Evolutionary conservation across 768 basidiomycete species (phyloP).

Genomic region (Russula vinacea): DNA sequence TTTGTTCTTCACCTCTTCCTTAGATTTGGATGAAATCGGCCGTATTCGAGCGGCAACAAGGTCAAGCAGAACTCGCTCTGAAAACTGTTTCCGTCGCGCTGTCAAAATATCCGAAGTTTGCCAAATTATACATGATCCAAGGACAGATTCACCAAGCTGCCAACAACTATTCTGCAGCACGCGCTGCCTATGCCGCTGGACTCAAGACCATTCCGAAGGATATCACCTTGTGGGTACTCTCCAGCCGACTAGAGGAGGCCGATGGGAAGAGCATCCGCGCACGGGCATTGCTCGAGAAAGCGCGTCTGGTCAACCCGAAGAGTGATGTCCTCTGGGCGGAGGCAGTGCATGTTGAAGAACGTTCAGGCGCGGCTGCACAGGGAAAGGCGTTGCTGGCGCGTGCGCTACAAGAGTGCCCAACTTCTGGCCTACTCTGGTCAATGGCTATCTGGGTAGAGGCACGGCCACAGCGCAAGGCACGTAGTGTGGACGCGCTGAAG

Average conservation of each 20-base stretch:
- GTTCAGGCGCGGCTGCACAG: constrained; percentile 74
- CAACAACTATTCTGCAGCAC: constrained; percentile 60
- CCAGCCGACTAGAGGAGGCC: constrained; percentile 84
- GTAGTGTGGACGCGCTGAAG: constrained; percentile 89
- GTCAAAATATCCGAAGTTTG: constrained; percentile 79
- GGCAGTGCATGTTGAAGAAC: constrained; percentile 86
- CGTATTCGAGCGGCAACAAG: constrained; percentile 90
- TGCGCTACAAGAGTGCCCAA: constrained; percentile 85
- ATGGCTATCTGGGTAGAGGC: constrained; percentile 91
- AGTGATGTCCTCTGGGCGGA: constrained; percentile 90
- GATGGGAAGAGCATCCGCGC: constrained; percentile 92
- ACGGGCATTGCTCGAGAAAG: constrained; percentile 86
- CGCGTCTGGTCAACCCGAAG: constrained; percentile 77
- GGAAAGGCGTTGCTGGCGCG: constrained; percentile 81
- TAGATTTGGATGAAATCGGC: constrained; percentile 99
- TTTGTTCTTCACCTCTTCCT: constrained; percentile 9
- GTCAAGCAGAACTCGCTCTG: constrained; percentile 67
- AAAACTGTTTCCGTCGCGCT: constrained; percentile 72
- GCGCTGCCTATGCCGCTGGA: constrained; percentile 79
- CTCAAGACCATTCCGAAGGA: constrained; percentile 85
- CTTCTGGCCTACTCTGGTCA: constrained; percentile 87
- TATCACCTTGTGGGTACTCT: constrained; percentile 83
- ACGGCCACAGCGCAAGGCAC: constrained; percentile 81
- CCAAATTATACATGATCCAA: constrained; percentile 96
- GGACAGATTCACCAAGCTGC: constrained; percentile 80